A percentile compares a stretch with the other conserved stretches of the same genome.
Conservation (phyloP, 1,139 yeast genomes). For the Diutina catenulata region DNA sequence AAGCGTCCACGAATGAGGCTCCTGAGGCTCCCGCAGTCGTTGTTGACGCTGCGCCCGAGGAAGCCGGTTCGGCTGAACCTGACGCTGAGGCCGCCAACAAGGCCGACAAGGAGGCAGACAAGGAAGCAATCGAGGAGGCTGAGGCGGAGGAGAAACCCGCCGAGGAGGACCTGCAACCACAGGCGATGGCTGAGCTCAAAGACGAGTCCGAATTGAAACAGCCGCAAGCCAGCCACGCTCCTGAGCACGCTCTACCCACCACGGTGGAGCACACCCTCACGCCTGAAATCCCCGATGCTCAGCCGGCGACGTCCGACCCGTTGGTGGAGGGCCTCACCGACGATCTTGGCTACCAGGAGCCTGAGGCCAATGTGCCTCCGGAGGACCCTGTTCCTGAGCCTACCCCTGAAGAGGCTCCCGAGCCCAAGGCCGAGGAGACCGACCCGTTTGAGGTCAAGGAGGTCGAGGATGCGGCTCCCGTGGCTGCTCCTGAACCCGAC, state of each 20-base stretch:
- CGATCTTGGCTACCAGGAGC: no score
- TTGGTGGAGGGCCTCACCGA: no score
- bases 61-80: no score
- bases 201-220: conserved; percentile 5
- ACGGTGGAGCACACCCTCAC: conserved; percentile 2
- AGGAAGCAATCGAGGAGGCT: conserved; percentile 6
- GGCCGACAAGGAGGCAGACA: neutral
- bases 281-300: conserved; percentile 6
- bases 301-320: neutral
- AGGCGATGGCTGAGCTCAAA: conserved; percentile 5
- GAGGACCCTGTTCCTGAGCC: no score
- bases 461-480: no score
- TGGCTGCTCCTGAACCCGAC: no score
- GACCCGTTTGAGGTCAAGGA: no score
- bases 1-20: neutral
- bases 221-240: neutral
- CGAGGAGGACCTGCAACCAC: conserved; percentile 6
- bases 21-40: neutral
- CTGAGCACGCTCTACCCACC: conserved; percentile 3
- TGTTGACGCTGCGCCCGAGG: neutral
- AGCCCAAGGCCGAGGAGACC: no score
- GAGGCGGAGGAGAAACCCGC: conserved; percentile 3
- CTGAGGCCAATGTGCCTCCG: no score
- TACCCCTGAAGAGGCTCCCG: no score
- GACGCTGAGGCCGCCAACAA: neutral